A percentile compares a stretch with the other conserved stretches of the same genome.
Conservation (phyloP, 306 rosid genomes). For the Fragaria nilgerrensis region DNA sequence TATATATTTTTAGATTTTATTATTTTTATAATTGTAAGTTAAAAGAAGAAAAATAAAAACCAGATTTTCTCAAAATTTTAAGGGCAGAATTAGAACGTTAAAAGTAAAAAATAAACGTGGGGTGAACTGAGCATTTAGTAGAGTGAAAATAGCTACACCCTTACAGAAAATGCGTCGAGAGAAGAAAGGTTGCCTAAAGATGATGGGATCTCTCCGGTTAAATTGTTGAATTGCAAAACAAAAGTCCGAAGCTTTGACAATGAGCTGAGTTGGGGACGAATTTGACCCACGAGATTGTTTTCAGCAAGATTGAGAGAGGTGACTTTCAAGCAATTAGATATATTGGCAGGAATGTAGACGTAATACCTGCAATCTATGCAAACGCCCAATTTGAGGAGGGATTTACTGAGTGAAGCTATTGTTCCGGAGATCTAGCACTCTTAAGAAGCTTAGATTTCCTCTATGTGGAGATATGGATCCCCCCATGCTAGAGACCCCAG, state of each 20-base stretch:
- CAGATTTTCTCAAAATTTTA: too few relatives aligned
- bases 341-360: not conserved
- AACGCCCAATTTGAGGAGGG: slow-evolving; percentile 31
- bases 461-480: slow-evolving; percentile 4
- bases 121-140: too few relatives aligned
- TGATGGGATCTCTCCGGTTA: slow-evolving; percentile 8
- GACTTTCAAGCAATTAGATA: not conserved
- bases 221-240: not conserved
- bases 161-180: accelerated
- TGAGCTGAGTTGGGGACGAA: slow-evolving; percentile 11
- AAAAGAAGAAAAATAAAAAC: too few relatives aligned
- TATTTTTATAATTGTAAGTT: too few relatives aligned
- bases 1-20: too few relatives aligned
- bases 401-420: slow-evolving; percentile 36
- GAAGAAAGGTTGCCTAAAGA: slow-evolving; percentile 19
- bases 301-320: not conserved
- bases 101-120: too few relatives aligned
- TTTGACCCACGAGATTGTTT: slow-evolving; percentile 13
- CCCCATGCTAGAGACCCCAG: accelerated
- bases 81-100: too few relatives aligned
- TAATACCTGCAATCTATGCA: slow-evolving; percentile 16
- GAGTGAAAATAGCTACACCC: too few relatives aligned
- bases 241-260: not conserved
- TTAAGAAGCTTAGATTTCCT: slow-evolving; percentile 41
- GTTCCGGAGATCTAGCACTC: not conserved